Evolutionary conservation across 345 rosid genomes (phyloP).

Genomic region (Physaria fendleri): DNA sequence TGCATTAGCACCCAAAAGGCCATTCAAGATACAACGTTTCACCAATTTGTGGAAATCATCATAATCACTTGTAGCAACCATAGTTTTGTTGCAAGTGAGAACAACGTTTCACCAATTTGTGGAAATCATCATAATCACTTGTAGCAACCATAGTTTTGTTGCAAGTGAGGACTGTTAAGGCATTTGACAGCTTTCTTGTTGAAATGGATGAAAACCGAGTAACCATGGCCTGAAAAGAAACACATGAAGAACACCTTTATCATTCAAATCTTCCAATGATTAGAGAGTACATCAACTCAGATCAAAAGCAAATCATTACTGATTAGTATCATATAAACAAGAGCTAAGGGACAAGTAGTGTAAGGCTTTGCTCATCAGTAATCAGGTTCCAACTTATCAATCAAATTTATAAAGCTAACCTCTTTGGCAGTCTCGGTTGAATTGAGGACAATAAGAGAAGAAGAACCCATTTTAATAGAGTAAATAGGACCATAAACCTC

Average conservation of each 20-base stretch:
- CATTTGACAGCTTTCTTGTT: constrained; percentile 65
- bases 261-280: background rate
- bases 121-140: constrained; percentile 77
- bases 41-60: constrained; percentile 60
- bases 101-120: no score
- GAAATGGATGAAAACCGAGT: constrained; percentile 71
- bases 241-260: background rate
- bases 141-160: constrained; percentile 80
- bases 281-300: background rate
- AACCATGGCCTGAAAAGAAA: constrained; percentile 69
- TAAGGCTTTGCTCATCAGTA: background rate
- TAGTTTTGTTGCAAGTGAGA: no score
- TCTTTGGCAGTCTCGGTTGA: constrained; percentile 67
- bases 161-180: constrained; percentile 54
- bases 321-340: background rate
- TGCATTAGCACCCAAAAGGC: constrained; percentile 57
- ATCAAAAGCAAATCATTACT: background rate
- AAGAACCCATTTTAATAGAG: constrained; percentile 68
- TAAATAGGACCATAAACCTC: constrained; percentile 75
- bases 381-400: background rate
- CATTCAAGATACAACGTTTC: constrained; percentile 50
- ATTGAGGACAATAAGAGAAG: constrained; percentile 57
- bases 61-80: no score
- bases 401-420: constrained; percentile 32
- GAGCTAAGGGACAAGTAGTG: background rate